Evolutionary conservation across 345 rosid genomes (phyloP), one percentile per base, ranked within the genome.

Genomic region (Anacardium occidentale): DNA sequence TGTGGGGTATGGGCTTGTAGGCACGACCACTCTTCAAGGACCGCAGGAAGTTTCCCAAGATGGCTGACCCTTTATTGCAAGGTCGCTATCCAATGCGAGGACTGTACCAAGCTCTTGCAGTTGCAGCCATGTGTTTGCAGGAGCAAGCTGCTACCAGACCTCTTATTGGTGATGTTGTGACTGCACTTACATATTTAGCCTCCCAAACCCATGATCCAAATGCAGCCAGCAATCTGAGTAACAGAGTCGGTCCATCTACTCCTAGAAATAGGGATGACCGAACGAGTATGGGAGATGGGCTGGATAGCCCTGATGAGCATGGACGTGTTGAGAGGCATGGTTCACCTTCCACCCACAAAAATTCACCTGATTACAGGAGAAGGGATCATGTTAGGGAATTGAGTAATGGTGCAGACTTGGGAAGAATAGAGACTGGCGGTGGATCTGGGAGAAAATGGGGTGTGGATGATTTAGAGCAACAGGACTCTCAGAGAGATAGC

Each of bases 101-200:
- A 54, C 70, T 95, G 15, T 95, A 95, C 81, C 99, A 95, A 85
- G 99, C 99, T 52, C 96, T 95, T 63, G 99, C 99, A 7, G 96
- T 95, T 50, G 97, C 98, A 56, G 98, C 99, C 57, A 93, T 95
- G 98, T 95, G 99, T 79, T 84, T 95, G 72, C 99, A 95, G 75
- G 99, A 95, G 70, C 98, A 95, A 77, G 97, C 99, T 45, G 93
- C 93, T 25, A 92, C 97, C 21, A 90, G 99, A 81, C 99, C 99
- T 48, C 79, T 95, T 58, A 93, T 95, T 1, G 98, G 98, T 0
- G 99, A 95, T 44, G 98, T 95, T 34, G 99, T 95, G 74, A 92
- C 98, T 18, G 99, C 99, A 25, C 90, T 95, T 62, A 82, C 99
- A 42, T 95, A 95, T 80, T 84, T 95, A 74, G 99, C 99, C 64